Evolutionary conservation across 2,329 filamentous ascomycete species (phyloP), one percentile per base, ranked within the genome.

Genomic region (Aureobasidium vineae): DNA sequence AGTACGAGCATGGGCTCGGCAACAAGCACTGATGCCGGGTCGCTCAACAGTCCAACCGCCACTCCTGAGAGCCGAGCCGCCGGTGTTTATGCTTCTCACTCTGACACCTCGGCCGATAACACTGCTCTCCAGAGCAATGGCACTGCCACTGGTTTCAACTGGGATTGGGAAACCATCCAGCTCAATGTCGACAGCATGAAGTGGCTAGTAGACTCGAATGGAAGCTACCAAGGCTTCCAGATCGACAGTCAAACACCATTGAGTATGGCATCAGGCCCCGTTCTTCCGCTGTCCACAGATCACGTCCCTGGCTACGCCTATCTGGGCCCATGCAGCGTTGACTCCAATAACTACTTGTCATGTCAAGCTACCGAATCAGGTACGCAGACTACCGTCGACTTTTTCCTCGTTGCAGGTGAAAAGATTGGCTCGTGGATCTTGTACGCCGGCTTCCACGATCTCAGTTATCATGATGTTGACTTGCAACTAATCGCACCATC

Each of bases 1-100:
- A 47, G 13, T 19, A 3, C 19, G 8, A 36, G 5, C n/a, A 31
- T 7, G 5, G 43, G n/a, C 21, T 16, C 31, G 3, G 16, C n/a
- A 28, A 36, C 21, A 43, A n/a, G 11, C 31, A 52, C 45, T 41
- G 13, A 7, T 28, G 2, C 26, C 5, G 33, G 8, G 10, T 33
- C 45, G 11, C 19, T 19, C 16, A 63, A 36, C 45, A 52, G 59
- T 8, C 31, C 59, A 19, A 40, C 45, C 11, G 21, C 45, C 23
- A 47, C 45, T 11, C 28, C 33, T 8, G 33, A 40, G 21, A 50
- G 28, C 23, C 43, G 33, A 23, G 33, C 7, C 21, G 28, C 45
- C 38, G 59, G 45, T 26, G 49, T 64, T 19, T 64, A 64, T 38
- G 61, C 61, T 49, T 54, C 36, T 8, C n/a, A 54, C 38, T 64